phyloP scores from a whole-genome alignment of 257 asterid species.

The Solanum corneliomulleri region DNA sequence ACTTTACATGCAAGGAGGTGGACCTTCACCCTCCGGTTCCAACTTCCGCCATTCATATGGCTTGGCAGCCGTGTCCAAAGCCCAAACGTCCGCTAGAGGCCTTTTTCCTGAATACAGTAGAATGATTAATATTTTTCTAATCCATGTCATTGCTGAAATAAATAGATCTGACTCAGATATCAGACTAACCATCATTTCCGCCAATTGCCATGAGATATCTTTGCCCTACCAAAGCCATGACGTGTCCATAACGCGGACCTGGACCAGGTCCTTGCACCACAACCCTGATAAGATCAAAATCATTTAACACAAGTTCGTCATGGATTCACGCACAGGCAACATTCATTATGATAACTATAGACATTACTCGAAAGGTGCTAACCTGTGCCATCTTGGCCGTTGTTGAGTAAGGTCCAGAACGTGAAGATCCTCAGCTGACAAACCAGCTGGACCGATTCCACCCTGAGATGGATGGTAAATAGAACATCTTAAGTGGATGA shows the following conservation, averaged over 20 bases:
- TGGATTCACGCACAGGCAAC: background rate
- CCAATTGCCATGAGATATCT: slow-evolving; percentile 99
- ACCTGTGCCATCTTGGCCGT: slow-evolving; percentile 96
- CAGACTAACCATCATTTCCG: slow-evolving; percentile 94
- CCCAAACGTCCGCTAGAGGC: slow-evolving; percentile 99
- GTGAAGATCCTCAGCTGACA: slow-evolving; percentile 78
- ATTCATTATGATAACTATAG: background rate
- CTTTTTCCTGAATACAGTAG: slow-evolving; percentile 59
- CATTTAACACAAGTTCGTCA: background rate
- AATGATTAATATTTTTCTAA: background rate
- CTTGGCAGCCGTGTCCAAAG: slow-evolving; percentile 99
- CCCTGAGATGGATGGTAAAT: slow-evolving; percentile 32
- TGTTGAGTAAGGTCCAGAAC: slow-evolving; percentile 71
- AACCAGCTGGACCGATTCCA: slow-evolving; percentile 76
- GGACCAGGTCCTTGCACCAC: slow-evolving; percentile 99
- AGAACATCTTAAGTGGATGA: background rate
- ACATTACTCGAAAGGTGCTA: slow-evolving; percentile 1
- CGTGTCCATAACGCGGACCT: slow-evolving; percentile 99
- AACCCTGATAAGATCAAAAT: slow-evolving; percentile 42
- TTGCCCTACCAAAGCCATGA: slow-evolving; percentile 99
- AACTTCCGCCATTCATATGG: slow-evolving; percentile 98
- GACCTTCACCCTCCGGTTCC: slow-evolving; percentile 99
- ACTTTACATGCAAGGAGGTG: slow-evolving; percentile 99
- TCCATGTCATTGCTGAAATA: background rate
- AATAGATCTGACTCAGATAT: background rate